These are phyloP conservation scores for Aegilops umbellulata DNA, from an alignment of 176 grass and related monocot genomes.

Conservation along the genomic window DNA sequence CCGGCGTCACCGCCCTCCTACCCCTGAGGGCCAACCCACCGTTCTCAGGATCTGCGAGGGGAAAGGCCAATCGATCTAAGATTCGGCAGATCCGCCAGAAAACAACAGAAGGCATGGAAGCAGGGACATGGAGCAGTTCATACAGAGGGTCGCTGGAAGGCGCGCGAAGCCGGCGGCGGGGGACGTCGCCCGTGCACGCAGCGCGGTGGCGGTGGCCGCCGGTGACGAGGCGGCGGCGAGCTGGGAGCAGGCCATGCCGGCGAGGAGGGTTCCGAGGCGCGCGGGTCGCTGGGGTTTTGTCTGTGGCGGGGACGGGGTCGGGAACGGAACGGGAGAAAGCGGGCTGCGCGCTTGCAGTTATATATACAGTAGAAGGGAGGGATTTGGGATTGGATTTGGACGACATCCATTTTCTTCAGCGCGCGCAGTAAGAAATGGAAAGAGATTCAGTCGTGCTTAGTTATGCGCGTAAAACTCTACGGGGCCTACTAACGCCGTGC, in stretches of 20 bases:
- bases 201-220: background rate
- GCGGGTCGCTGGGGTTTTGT: background rate
- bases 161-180: background rate
- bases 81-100: background rate
- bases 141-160: slow-evolving; percentile 22
- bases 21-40: slow-evolving; percentile 1
- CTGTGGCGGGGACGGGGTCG: background rate
- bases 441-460: background rate
- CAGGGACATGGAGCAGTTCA: background rate
- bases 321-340: background rate
- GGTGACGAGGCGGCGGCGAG: slow-evolving; percentile 21
- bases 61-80: background rate
- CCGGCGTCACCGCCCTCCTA: background rate
- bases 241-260: slow-evolving; percentile 32
- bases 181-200: background rate
- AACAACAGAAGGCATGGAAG: background rate
- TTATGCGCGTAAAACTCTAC: background rate
- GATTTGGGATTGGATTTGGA: background rate
- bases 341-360: background rate
- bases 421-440: background rate
- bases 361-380: background rate
- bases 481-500: background rate
- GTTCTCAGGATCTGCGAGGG: background rate
- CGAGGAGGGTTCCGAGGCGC: background rate
- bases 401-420: background rate